Evolutionary conservation across 2,329 filamentous ascomycete species (phyloP), one percentile per base, ranked within the genome.

Genomic region (Botrytis pseudocinerea): DNA sequence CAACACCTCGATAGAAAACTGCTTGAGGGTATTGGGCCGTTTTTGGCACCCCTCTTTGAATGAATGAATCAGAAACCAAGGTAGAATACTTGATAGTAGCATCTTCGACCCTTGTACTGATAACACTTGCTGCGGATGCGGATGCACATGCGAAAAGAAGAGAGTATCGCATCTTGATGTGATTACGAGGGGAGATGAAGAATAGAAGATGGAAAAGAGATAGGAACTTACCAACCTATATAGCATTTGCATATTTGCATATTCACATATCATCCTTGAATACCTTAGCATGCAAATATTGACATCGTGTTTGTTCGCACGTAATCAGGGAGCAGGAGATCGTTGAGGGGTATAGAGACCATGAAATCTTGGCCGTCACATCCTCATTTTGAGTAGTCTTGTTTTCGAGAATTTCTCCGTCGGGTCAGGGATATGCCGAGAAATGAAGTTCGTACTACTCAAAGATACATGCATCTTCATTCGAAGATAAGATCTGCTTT

Each of bases 1-100:
- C 73, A 16, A 68, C 22, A n/a, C 70, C 70, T 20, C 70, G 70
- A 25, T 72, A 72, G 40, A 72, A 72, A 6, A 68, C 70, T 28
- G 70, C 70, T 35, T 72, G 62, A 12, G 70, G n/a, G 35, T 72
- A 72, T 44, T 57, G 38, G 9, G 62, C 70, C 10, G 61, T 72
- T 40, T 72, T n/a, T 12, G 38, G 28, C 14, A 72, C 70, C 0
- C 62, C 70, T 22, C 70, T 54, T 40, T 72, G 25, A 28, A 72
- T 60, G 25, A 72, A 72, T 16, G 70, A 72, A 38, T 72, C 70
- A 7, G 70, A 60, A 8, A 72, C 40, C n/a, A 72, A 42, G 35
- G 62, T 68, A 46, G 70, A 68, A 38, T 72, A 72, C 40, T 60
- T 68, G 20, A 60, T 60, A 14, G 51, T 3, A 18, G 51, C 22